Percentiles rank a stretch among this genome's conserved stretches.
Evolutionary conservation across 306 rosid species (phyloP).

Genomic region (Glycyrrhiza uralensis): DNA sequence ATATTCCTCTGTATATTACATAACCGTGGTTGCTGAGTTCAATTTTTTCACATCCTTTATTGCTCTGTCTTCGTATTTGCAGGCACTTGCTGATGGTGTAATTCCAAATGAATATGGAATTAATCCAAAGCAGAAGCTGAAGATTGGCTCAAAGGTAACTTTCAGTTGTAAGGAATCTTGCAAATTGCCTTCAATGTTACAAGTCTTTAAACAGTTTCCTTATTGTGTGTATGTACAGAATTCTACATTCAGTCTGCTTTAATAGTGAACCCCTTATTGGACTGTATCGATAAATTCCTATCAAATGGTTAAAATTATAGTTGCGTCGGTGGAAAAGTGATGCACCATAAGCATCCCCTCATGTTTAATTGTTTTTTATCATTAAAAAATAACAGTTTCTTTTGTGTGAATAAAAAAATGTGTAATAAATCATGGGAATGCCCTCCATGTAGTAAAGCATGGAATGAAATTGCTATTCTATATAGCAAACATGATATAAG

Average conservation of each 20-base stretch:
- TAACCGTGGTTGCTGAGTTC: not conserved
- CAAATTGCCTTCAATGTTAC: not conserved
- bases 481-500: not conserved
- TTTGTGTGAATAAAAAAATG: not conserved
- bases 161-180: conserved; percentile 3
- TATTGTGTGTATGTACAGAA: not conserved
- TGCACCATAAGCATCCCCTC: too few relatives aligned
- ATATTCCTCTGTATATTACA: conserved; percentile 33
- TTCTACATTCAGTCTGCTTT: not conserved
- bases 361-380: too few relatives aligned
- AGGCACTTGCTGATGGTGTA: conserved; percentile 98
- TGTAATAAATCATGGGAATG: too few relatives aligned
- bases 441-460: not conserved
- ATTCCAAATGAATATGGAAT: conserved; percentile 97
- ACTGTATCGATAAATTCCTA: too few relatives aligned
- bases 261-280: not conserved
- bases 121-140: conserved; percentile 85
- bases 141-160: conserved; percentile 92
- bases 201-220: not conserved
- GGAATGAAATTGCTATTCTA: not conserved
- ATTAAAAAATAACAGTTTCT: too few relatives aligned
- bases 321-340: too few relatives aligned
- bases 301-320: too few relatives aligned
- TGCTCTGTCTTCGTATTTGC: conserved; percentile 30
- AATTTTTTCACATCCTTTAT: not conserved